Base-by-base conservation (phyloP, 805 yeast species). In the Lipomyces lipofer region DNA sequence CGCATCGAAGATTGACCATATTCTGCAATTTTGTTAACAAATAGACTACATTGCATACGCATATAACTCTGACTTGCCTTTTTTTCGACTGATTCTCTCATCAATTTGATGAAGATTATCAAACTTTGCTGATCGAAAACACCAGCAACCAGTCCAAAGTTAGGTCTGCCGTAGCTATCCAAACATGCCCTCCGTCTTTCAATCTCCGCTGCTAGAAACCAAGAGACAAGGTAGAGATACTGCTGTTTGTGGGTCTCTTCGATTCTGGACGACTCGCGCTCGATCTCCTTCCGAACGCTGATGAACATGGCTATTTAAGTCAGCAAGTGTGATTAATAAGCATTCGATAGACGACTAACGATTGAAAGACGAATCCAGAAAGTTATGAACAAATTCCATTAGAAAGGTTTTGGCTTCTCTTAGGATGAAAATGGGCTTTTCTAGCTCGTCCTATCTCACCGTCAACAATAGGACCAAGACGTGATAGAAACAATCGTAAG, bases 121-220 rank as follows among this genome's bases (percentile, higher is more conserved):
- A 86, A 80, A 43, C 82, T 76, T 21, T 81, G 80, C 50, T 84
- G 86, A 49, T 83, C 78, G 28, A 90, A 69, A 0, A 81, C 83
- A 9, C 78, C 76, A 4, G 81, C 81, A 30, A 56, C 56, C 8
- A 58, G 49, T 13, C 61, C 63, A 27, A 51, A 60, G 19, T 63
- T 40, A 22, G 57, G 53, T 2, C 24, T 29, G 2, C 25, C 13
- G n/a, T n/a, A n/a, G n/a, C n/a, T n/a, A n/a, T n/a, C n/a, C n/a
- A n/a, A n/a, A n/a, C n/a, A n/a, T 10, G 33, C 15, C 24, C 54
- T 42, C n/a, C 50, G 58, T 15, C 73, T 60, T 9, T 59, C 56
- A 19, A 85, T 72, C 62, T 86, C 88, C 55, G 81, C 88, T 30
- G 78, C 77, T 45, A 89, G 72, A 62, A 89, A 84, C 97, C 97